These are phyloP conservation scores for Elsinoe ampelina DNA, from an alignment of 2,329 filamentous ascomycete species.

Conservation along the genomic window DNA sequence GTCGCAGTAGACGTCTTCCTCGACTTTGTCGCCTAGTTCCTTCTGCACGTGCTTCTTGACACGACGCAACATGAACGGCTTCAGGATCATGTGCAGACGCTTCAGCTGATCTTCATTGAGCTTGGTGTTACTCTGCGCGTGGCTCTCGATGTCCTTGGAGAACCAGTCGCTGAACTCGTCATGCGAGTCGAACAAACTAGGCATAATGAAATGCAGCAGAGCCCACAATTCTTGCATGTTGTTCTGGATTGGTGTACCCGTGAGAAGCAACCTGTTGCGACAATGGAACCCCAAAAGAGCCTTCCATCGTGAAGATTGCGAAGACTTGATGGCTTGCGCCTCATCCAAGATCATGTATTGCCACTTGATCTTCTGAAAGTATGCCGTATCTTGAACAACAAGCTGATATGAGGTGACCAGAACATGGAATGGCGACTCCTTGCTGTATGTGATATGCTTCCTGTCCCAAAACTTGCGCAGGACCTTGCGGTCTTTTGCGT, in stretches of 20 bases:
- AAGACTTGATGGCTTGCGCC: conserved; percentile 98
- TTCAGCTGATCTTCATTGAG: conserved; percentile 96
- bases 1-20: conserved; percentile 91
- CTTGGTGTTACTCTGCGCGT: conserved; percentile 98
- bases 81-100: conserved; percentile 95
- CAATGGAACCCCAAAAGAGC: conserved; percentile 87
- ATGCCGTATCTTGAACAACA: conserved; percentile 89
- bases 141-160: conserved; percentile 92
- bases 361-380: conserved; percentile 99
- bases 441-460: conserved; percentile 91
- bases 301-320: conserved; percentile 94
- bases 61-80: conserved; percentile 98
- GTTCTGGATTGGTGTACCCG: conserved; percentile 96
- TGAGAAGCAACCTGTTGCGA: conserved; percentile 84
- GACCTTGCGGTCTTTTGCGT: conserved; percentile 85
- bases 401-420: conserved; percentile 95
- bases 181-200: conserved; percentile 91
- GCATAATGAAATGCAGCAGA: conserved; percentile 98
- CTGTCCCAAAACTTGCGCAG: conserved; percentile 98
- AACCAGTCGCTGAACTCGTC: conserved; percentile 93
- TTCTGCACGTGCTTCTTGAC: conserved; percentile 99
- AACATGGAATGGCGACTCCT: conserved; percentile 90
- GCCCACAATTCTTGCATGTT: conserved; percentile 99
- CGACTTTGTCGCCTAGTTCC: conserved; percentile 97
- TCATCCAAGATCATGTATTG: conserved; percentile 99